Evolutionary conservation across 805 yeast genomes (phyloP).

Genomic region (Diddensiella transvaalensis): DNA sequence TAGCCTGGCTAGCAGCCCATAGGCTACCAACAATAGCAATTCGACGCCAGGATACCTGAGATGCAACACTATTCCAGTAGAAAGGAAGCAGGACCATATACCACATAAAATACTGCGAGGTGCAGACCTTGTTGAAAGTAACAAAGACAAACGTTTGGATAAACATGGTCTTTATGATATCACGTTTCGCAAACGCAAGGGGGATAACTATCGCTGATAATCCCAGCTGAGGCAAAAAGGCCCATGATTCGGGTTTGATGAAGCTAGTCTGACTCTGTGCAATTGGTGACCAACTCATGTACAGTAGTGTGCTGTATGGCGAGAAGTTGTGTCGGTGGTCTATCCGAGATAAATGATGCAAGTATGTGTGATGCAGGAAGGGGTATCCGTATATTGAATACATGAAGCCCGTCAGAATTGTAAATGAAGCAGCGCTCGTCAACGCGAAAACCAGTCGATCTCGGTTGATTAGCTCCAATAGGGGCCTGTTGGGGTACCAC

Average conservation of each 20-base stretch:
- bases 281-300: constrained; percentile 36
- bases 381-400: constrained; percentile 67
- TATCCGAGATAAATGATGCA: constrained; percentile 75
- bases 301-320: constrained; percentile 69
- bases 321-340: constrained; percentile 97
- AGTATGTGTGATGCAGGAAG: constrained; percentile 70
- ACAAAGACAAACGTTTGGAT: constrained; percentile 78
- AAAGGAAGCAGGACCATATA: constrained; percentile 81
- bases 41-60: not conserved
- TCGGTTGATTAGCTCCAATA: constrained; percentile 36
- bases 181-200: constrained; percentile 39
- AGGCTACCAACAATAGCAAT: constrained; percentile 37
- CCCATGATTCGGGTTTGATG: constrained; percentile 48
- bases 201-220: constrained; percentile 63
- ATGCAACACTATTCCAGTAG: constrained; percentile 28
- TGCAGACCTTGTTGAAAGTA: constrained; percentile 75
- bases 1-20: constrained; percentile 71
- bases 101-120: constrained; percentile 97
- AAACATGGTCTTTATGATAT: constrained; percentile 54
- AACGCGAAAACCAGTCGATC: constrained; percentile 42
- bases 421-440: constrained; percentile 43
- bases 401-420: constrained; percentile 54
- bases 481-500: constrained; percentile 3
- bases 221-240: constrained; percentile 79
- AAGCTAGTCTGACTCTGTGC: constrained; percentile 52